Evolutionary conservation across 169 alveolate genomes (phyloP).

Genomic region (Eimeria falciformis): DNA sequence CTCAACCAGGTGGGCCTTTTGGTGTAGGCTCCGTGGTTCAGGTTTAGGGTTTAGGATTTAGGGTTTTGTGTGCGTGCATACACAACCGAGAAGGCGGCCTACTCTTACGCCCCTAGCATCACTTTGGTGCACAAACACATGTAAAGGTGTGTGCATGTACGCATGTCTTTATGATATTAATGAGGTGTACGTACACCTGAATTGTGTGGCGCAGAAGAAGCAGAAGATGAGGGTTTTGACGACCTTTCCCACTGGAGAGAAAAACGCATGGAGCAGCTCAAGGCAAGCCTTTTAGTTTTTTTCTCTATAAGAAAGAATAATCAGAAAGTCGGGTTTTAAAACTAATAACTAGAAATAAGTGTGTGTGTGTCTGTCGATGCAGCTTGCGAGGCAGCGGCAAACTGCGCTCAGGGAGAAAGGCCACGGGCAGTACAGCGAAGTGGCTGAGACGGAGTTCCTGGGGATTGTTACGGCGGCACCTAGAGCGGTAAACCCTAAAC

Average conservation of each 20-base stretch:
- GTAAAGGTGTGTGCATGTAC: no score
- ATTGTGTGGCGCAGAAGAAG: not conserved
- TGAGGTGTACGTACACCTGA: not conserved
- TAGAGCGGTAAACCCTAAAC: constrained; percentile 55
- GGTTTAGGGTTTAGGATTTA: constrained; percentile 14
- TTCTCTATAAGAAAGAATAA: no score
- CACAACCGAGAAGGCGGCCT: no score
- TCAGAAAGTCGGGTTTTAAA: no score
- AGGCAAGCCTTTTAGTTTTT: not conserved
- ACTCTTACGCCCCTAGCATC: no score
- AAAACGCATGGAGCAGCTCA: constrained; percentile 40
- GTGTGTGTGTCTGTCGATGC: not conserved
- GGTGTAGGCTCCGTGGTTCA: not conserved
- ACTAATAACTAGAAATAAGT: no score
- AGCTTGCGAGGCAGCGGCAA: constrained; percentile 44
- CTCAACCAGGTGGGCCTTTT: not conserved
- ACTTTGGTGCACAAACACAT: no score
- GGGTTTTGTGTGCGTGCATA: not conserved
- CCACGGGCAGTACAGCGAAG: constrained; percentile 73
- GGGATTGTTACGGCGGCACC: constrained; percentile 54
- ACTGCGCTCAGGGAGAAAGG: constrained; percentile 58
- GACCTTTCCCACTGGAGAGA: constrained; percentile 71
- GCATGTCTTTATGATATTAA: no score
- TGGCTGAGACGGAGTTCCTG: constrained; percentile 73
- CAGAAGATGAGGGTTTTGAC: constrained; percentile 27